Percentiles rank a stretch among this genome's conserved stretches.
phyloP scores from a whole-genome alignment of 148 eudicot genomes.

The Camellia sinensis region DNA sequence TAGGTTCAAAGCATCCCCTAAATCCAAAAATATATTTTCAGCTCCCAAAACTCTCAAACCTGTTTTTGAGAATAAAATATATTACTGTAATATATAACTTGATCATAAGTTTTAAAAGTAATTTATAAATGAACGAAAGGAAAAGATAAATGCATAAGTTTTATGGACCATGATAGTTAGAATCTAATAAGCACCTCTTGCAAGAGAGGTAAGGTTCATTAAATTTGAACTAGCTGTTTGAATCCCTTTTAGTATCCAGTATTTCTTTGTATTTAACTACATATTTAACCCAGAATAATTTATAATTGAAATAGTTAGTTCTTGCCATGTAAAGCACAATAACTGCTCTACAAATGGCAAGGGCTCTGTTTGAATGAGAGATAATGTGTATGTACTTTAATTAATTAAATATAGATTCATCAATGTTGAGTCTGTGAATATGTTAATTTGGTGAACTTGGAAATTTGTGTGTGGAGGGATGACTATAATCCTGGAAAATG shows the following conservation, averaged over 20 bases:
- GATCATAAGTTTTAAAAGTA: no score
- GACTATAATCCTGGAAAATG: background rate
- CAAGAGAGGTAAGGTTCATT: no score
- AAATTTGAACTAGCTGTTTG: background rate
- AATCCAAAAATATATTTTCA: no score
- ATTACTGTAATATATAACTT: no score
- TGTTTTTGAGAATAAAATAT: no score
- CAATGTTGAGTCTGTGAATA: background rate
- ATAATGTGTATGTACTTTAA: background rate
- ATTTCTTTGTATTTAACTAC: background rate
- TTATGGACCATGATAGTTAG: no score
- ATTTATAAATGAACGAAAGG: no score
- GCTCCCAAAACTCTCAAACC: no score
- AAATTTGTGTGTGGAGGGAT: background rate
- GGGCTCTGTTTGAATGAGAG: background rate
- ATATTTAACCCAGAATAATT: background rate
- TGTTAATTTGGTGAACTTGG: slow-evolving; percentile 1
- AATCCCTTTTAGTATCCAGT: background rate
- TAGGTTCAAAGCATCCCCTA: no score
- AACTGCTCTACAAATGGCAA: background rate
- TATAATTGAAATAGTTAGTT: background rate
- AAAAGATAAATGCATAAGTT: no score
- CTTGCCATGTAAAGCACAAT: background rate
- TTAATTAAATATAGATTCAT: background rate
- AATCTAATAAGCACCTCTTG: no score